Conservation (phyloP, 202 grass and related monocot species). For the Elaeis oleifera region DNA sequence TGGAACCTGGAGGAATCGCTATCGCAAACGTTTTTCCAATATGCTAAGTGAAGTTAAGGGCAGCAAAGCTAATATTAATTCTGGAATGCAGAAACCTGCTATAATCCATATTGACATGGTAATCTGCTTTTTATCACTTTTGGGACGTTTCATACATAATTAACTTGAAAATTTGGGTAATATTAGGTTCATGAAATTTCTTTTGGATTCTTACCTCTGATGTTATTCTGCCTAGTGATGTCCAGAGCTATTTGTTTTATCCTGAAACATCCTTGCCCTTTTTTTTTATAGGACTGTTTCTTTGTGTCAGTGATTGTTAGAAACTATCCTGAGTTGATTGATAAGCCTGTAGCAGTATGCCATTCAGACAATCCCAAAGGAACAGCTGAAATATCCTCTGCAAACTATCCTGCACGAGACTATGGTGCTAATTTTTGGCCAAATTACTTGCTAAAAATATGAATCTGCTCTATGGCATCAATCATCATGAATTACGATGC, state of each 20-base stretch:
- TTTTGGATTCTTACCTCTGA: background rate
- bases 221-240: background rate
- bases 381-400: conserved; percentile 93
- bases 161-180: too few species aligned
- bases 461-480: too few species aligned
- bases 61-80: conserved; percentile 16
- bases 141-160: too few species aligned
- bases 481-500: background rate
- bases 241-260: background rate
- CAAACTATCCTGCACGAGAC: conserved; percentile 80
- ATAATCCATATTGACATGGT: conserved; percentile 94
- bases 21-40: conserved; percentile 66
- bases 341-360: conserved; percentile 91
- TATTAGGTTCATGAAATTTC: background rate
- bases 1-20: conserved; percentile 95
- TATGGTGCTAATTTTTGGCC: conserved; percentile 52
- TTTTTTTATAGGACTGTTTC: conserved; percentile 70
- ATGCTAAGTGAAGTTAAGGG: conserved; percentile 39
- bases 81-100: conserved; percentile 45
- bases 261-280: conserved; percentile 6
- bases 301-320: conserved; percentile 86
- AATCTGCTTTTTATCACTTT: conserved; percentile 23
- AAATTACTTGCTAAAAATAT: too few species aligned
- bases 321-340: conserved; percentile 67
- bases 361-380: conserved; percentile 91